A percentile compares a stretch with the other conserved stretches of the same genome.
These are phyloP conservation scores for Lyophyllum atratum DNA, from an alignment of 768 basidiomycete genomes.

Conservation along the genomic window DNA sequence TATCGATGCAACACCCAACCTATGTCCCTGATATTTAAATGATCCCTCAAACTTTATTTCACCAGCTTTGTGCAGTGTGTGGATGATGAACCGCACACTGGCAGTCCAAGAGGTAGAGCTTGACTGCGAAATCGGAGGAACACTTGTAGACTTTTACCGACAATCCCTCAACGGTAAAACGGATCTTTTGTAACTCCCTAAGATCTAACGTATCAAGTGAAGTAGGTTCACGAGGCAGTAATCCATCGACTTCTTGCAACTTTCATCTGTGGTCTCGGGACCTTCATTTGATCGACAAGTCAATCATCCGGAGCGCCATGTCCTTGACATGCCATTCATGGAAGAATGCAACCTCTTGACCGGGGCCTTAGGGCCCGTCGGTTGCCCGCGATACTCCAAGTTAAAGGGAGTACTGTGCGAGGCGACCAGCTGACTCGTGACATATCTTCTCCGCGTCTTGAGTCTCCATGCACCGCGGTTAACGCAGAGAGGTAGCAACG, in stretches of 20 bases:
- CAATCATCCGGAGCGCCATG: background rate
- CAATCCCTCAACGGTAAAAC: background rate
- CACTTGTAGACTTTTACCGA: background rate
- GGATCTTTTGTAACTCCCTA: background rate
- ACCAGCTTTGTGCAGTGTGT: background rate
- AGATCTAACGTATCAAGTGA: background rate
- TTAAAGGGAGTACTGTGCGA: no score
- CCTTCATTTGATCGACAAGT: background rate
- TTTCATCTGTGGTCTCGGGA: background rate
- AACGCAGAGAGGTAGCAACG: background rate
- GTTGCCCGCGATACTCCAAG: no score
- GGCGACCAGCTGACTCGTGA: no score
- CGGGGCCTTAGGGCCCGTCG: background rate
- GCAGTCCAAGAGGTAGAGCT: background rate
- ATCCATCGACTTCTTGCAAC: background rate
- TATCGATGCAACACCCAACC: no score
- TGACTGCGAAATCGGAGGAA: background rate
- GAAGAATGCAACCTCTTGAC: background rate
- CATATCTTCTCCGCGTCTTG: background rate
- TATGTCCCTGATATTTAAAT: background rate
- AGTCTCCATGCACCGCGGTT: background rate
- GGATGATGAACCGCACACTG: background rate
- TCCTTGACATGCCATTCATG: background rate
- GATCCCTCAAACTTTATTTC: background rate
- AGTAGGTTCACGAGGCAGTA: background rate